Base-by-base conservation (phyloP, 495 filamentous ascomycete genomes). In the Penicillium macrosclerotiorum region DNA sequence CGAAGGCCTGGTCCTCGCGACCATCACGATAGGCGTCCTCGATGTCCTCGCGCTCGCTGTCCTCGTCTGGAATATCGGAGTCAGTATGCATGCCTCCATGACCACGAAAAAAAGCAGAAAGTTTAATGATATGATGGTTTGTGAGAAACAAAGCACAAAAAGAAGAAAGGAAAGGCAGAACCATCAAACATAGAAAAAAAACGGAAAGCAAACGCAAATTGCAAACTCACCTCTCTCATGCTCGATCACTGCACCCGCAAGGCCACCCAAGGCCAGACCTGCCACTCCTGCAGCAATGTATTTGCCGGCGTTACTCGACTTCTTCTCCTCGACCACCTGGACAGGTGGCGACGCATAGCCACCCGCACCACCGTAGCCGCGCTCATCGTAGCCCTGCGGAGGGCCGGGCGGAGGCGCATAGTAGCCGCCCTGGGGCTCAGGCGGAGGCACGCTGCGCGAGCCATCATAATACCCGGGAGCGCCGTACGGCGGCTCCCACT, bases 221-320 rank as follows among this genome's bases (percentile, higher is more conserved):
- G 11, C 22, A 40, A 42, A 67, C 73, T 42, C 66, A 82, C 78
- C 58, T 11, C 78, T 52, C 18, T 76, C 78, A 51, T 82, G 68
- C 14, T 69, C 75, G 29, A 83, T 49, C 13, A 82, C 47, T 2
- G 78, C 82, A 17, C 80, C 81, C 13, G 70, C 81, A 35, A 77
- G 59, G 31, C 71, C 72, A 41, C 81, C 82, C 4, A 77, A 67
- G 1, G 77, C 82, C 32, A 81, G 49, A 37, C 78, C 82, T 26
- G 72, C 77, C 2, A 73, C 77, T 12, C 71, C 80, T 17, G 66
- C 74, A 26, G 71, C 65, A 2, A 81, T 27, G 39, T 77, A 63
- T 39, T 72, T 71, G 31, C 69, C 67, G 26, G 51, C 45, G 27
- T 64, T 55, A 33, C 53, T 59, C 13, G 37, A 37, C 59, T 75